A percentile compares a stretch with the other conserved stretches of the same genome.
Evolutionary conservation across 495 filamentous ascomycete species (phyloP).

Genomic region (Halenospora varia): DNA sequence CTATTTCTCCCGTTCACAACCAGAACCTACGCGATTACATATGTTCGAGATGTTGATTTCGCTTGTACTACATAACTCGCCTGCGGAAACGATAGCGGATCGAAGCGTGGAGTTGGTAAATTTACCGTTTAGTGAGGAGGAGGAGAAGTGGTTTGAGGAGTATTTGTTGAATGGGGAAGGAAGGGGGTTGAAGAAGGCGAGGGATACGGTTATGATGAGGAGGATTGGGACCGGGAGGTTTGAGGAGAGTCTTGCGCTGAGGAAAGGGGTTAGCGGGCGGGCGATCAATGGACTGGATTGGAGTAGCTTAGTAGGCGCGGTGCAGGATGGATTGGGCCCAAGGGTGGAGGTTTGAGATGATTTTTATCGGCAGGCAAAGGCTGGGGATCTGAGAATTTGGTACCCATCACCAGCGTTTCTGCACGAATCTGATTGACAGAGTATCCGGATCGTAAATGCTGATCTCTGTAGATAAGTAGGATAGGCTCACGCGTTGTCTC

Average conservation of each 20-base stretch:
- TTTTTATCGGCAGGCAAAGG: background rate
- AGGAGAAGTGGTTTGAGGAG: constrained; percentile 71
- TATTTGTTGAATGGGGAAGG: constrained; percentile 58
- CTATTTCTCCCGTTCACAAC: constrained; percentile 62
- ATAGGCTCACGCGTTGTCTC: too few relatives aligned
- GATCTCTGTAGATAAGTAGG: too few relatives aligned
- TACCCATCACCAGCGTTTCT: too few relatives aligned
- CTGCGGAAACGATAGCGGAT: constrained; percentile 42
- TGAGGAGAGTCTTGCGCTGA: constrained; percentile 12
- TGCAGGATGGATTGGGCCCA: constrained; percentile 23
- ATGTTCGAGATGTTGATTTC: constrained; percentile 67
- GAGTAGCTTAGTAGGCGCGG: constrained; percentile 10
- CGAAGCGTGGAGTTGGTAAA: constrained; percentile 66
- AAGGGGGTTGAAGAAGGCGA: constrained; percentile 54
- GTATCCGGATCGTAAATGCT: too few relatives aligned
- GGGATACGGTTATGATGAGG: constrained; percentile 67
- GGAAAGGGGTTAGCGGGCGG: constrained; percentile 12
- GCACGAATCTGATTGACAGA: too few relatives aligned
- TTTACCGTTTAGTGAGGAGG: constrained; percentile 60
- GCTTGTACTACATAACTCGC: constrained; percentile 48
- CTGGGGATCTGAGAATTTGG: too few relatives aligned
- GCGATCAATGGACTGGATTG: constrained; percentile 21
- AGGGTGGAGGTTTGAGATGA: constrained; percentile 5
- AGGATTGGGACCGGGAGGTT: constrained; percentile 53
- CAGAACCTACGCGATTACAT: constrained; percentile 51